Percentiles rank a stretch among this genome's conserved stretches.
Evolutionary conservation across 352 stramenopile genomes (phyloP).

Genomic region (Phytopythium delawarense): DNA sequence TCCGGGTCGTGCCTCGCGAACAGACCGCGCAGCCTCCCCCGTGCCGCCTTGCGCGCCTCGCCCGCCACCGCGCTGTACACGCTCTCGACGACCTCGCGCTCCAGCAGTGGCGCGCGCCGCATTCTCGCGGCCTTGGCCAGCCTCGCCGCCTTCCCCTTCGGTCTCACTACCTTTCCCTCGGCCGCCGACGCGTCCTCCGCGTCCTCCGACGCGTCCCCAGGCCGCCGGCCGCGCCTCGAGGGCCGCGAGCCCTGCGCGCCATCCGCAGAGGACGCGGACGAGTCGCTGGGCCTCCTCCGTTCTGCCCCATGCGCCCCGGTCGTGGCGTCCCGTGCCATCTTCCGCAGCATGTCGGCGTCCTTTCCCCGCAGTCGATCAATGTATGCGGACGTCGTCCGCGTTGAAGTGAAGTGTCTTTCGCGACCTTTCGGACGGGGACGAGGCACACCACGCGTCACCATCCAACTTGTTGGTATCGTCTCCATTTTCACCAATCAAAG

Average conservation of each 20-base stretch:
- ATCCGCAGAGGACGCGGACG: background rate
- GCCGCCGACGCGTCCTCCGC: background rate
- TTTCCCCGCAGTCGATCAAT: background rate
- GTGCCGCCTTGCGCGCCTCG: constrained; percentile 32
- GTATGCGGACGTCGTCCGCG: background rate
- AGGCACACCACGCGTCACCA: background rate
- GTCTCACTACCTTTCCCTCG: background rate
- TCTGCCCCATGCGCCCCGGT: constrained; percentile 1
- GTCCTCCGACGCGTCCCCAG: background rate
- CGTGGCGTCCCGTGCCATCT: constrained; percentile 22
- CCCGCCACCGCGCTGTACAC: constrained; percentile 51
- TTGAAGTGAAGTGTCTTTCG: background rate
- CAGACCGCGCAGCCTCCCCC: constrained; percentile 34
- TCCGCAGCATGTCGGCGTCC: background rate
- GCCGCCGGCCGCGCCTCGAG: background rate
- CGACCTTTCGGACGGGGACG: constrained; percentile 9
- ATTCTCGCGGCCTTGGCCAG: constrained; percentile 34
- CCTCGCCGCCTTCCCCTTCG: constrained; percentile 19
- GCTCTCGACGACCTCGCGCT: constrained; percentile 34
- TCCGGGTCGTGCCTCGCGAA: constrained; percentile 53
- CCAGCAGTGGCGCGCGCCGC: constrained; percentile 50
- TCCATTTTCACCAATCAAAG: constrained; percentile 9
- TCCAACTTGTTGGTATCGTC: background rate
- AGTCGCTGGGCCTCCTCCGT: background rate
- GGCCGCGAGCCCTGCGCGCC: background rate